phyloP scores from a whole-genome alignment of 2,329 filamentous ascomycete genomes.

The Alternaria triticimaculans region DNA sequence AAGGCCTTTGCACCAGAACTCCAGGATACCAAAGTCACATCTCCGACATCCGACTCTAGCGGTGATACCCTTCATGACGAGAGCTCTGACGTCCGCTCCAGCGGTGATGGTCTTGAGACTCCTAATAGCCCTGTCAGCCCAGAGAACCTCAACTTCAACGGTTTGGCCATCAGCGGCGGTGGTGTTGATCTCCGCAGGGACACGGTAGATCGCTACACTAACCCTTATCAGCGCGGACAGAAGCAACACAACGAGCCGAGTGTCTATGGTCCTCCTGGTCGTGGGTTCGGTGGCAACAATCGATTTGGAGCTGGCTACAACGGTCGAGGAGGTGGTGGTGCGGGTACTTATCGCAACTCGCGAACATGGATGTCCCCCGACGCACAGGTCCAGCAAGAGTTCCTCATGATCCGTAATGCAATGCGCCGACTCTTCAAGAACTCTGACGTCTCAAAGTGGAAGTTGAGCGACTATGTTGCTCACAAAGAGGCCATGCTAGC shows the following conservation, averaged over 20 bases:
- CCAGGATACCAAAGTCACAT: neutral
- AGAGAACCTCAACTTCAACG: conserved; percentile 17
- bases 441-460: conserved; percentile 44
- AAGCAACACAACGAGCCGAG: neutral
- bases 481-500: conserved; percentile 38
- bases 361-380: conserved; percentile 38
- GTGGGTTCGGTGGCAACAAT: neutral
- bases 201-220: conserved; percentile 7
- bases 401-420: conserved; percentile 40
- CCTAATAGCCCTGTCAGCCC: conserved; percentile 18
- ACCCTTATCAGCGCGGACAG: conserved; percentile 10
- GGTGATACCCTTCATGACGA: conserved; percentile 20
- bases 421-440: conserved; percentile 46
- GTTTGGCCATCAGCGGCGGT: conserved; percentile 13
- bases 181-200: neutral
- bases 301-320: conserved; percentile 3
- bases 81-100: conserved; percentile 7
- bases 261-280: neutral
- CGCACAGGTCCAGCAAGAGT: conserved; percentile 33
- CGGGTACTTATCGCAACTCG: conserved; percentile 22
- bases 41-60: conserved; percentile 15
- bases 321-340: conserved; percentile 4
- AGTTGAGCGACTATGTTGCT: conserved; percentile 37
- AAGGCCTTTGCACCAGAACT: neutral
- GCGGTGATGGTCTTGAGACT: conserved; percentile 2